Evolutionary conservation across 257 asterid species (phyloP).

Genomic region (Solanum chilense): DNA sequence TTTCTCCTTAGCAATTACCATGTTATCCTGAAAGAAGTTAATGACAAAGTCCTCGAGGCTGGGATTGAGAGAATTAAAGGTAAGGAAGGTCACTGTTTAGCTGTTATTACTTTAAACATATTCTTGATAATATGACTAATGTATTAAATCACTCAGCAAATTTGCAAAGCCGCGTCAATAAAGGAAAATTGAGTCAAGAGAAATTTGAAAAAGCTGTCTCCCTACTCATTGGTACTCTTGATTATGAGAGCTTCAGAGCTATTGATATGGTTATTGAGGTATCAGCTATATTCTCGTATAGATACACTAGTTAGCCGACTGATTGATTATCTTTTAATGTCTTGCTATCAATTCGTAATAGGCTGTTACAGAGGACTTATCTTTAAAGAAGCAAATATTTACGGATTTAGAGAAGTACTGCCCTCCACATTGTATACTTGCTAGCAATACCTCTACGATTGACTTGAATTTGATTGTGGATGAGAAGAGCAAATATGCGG

Average conservation of each 20-base stretch:
- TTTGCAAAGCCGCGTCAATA: conserved; percentile 71
- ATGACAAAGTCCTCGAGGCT: conserved; percentile 67
- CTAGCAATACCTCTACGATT: conserved; percentile 87
- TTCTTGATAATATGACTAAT: neutral
- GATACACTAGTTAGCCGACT: neutral
- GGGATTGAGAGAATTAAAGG: conserved; percentile 85
- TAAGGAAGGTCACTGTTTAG: conserved; percentile 8
- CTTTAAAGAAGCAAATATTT: conserved; percentile 90
- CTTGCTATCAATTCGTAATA: conserved; percentile 4
- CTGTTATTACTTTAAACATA: neutral
- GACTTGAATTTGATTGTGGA: conserved; percentile 73
- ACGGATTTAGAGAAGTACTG: conserved; percentile 73
- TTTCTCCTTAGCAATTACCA: conserved; percentile 55
- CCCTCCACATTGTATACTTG: conserved; percentile 87
- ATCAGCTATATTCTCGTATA: neutral
- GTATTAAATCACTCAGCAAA: conserved; percentile 36
- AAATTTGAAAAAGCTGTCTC: conserved; percentile 64
- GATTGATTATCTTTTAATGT: neutral
- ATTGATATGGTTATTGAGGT: conserved; percentile 99
- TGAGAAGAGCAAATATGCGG: conserved; percentile 59
- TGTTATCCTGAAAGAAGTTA: conserved; percentile 86
- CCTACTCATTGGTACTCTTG: conserved; percentile 73
- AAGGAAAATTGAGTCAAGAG: conserved; percentile 70
- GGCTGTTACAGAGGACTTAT: conserved; percentile 88
- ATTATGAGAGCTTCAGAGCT: conserved; percentile 77